Evolutionary conservation across 2,329 filamentous ascomycete species (phyloP).

Genomic region (Botrytis paeoniae): DNA sequence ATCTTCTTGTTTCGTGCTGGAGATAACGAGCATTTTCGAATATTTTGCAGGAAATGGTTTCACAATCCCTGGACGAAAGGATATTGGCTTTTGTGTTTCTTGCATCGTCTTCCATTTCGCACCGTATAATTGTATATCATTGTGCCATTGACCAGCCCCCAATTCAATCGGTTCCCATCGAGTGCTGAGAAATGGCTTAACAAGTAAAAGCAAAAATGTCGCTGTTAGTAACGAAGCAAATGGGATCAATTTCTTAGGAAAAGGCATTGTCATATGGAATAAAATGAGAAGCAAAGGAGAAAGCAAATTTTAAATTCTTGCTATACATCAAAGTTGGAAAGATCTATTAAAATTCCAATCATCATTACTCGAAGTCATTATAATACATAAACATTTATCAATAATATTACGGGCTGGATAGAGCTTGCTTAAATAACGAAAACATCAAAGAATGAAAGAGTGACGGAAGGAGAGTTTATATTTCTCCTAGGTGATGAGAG

Average conservation of each 20-base stretch:
- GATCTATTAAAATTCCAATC: background rate
- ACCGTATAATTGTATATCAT: background rate
- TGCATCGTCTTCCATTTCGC: background rate
- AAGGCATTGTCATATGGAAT: background rate
- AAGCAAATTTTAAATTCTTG: background rate
- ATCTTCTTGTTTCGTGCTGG: slow-evolving; percentile 6
- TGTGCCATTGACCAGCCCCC: background rate
- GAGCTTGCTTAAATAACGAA: background rate
- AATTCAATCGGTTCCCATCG: background rate
- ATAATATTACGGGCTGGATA: background rate
- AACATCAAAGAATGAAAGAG: background rate
- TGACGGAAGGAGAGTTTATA: background rate
- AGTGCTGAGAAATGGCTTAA: background rate
- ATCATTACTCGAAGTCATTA: background rate
- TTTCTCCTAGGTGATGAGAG: background rate
- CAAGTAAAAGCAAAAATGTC: background rate
- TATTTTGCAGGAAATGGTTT: background rate
- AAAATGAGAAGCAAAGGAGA: background rate
- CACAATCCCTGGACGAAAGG: background rate
- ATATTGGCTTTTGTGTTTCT: background rate
- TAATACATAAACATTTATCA: background rate
- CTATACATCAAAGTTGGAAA: background rate
- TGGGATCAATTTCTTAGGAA: slow-evolving; percentile 6
- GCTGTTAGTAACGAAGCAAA: background rate
- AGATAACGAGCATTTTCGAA: slow-evolving; percentile 15